Conservation (phyloP, 169 alveolate genomes). For the Plasmodium vinckei region DNA sequence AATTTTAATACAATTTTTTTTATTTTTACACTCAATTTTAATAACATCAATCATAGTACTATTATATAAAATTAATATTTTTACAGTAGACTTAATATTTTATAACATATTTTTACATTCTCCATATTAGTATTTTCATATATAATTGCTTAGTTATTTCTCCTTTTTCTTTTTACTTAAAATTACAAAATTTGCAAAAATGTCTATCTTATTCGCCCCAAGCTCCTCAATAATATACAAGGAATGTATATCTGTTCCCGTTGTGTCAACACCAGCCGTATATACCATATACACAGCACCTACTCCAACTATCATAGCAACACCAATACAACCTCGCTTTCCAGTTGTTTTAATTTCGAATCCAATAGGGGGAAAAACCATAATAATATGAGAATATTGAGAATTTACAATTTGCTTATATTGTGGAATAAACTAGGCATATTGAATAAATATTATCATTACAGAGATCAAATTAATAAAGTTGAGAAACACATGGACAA, state of each 20-base stretch:
- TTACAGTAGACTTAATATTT: not conserved
- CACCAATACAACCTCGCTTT: conserved; percentile 32
- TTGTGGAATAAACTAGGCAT: not conserved
- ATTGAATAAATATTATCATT: not conserved
- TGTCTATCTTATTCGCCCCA: conserved; percentile 58
- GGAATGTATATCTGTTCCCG: conserved; percentile 56
- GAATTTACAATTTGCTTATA: not conserved
- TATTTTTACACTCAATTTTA: not conserved
- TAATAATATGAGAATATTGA: conserved; percentile 19
- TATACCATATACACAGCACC: conserved; percentile 21
- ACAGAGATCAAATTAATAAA: not conserved
- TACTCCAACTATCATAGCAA: conserved; percentile 22
- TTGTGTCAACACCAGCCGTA: conserved; percentile 21
- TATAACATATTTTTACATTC: not conserved
- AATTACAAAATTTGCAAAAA: conserved; percentile 9
- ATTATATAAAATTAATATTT: not conserved
- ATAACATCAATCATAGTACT: not conserved
- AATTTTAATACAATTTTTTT: too few relatives aligned
- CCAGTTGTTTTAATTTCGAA: conserved; percentile 26
- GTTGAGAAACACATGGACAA: not conserved
- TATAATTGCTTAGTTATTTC: not conserved
- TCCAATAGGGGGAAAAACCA: conserved; percentile 28
- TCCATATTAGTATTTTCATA: not conserved
- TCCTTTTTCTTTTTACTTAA: conserved; percentile 5
- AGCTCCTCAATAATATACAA: conserved; percentile 24